Conservation (phyloP, 371 early-diverging fungal genomes). For the Fennellomyces sp. region DNA sequence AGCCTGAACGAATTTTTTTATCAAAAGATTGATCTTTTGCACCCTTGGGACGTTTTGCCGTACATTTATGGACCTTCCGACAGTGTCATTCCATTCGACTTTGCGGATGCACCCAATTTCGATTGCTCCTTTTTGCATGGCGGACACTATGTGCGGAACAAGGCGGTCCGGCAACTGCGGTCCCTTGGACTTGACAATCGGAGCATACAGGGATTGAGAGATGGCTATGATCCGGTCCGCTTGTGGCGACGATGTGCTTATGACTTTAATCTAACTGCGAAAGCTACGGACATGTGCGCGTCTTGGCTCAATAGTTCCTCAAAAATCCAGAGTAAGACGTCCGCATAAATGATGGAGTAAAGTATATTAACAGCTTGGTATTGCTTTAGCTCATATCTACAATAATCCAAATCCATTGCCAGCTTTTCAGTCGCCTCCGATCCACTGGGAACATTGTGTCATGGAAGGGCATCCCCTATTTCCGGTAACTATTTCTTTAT, state of each 20-base stretch:
- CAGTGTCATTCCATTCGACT: no score
- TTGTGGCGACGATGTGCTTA: conserved; percentile 38
- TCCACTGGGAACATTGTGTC: conserved; percentile 79
- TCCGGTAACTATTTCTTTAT: conserved; percentile 52
- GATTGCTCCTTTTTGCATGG: no score
- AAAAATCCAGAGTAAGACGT: conserved; percentile 40
- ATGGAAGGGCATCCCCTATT: conserved; percentile 83
- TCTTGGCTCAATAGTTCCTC: conserved; percentile 41
- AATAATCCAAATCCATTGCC: conserved; percentile 50
- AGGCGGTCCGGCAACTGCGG: no score
- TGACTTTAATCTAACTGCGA: conserved; percentile 25
- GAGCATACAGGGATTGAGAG: no score
- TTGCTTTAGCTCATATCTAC: conserved; percentile 59
- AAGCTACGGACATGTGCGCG: conserved; percentile 27
- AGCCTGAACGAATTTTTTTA: conserved; percentile 22
- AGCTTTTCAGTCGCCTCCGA: conserved; percentile 38
- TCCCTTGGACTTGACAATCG: no score
- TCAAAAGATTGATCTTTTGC: conserved; percentile 34
- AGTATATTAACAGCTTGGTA: no score
- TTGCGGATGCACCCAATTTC: no score
- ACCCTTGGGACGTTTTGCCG: conserved; percentile 43
- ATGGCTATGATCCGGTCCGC: conserved; percentile 32
- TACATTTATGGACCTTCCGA: conserved; percentile 42
- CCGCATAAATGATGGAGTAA: no score
- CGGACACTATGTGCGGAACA: no score